These are phyloP conservation scores for Phaeosphaeria sp. DNA, from an alignment of 2,329 filamentous ascomycete genomes.

Conservation along the genomic window DNA sequence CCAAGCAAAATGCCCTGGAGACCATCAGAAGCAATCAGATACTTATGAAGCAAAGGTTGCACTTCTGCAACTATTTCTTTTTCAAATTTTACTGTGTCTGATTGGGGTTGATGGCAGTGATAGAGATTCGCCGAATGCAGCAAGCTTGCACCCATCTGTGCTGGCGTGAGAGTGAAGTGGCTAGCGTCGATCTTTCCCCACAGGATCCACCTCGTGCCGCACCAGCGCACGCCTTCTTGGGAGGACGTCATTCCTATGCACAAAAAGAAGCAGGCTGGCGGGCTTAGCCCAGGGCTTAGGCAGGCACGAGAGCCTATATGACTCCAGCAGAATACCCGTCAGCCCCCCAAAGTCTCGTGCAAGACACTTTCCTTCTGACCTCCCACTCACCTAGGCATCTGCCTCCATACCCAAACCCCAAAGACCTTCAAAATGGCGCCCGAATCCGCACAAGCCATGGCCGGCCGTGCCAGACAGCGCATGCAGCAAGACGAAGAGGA, in stretches of 20 bases:
- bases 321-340: slow-evolving; percentile 19
- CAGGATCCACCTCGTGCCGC: slow-evolving; percentile 9
- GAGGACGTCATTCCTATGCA: slow-evolving; percentile 18
- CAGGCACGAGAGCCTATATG: slow-evolving; percentile 21
- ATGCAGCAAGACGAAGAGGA: slow-evolving; percentile 44
- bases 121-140: neutral
- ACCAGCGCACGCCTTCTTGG: slow-evolving; percentile 7
- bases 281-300: slow-evolving; percentile 21
- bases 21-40: no score
- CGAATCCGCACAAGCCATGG: slow-evolving; percentile 32
- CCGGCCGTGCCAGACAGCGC: slow-evolving; percentile 37
- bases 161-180: slow-evolving; percentile 1
- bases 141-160: neutral
- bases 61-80: neutral
- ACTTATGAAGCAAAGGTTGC: neutral
- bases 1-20: neutral
- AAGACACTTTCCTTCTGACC: slow-evolving; percentile 44
- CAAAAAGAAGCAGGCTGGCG: neutral
- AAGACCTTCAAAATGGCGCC: slow-evolving; percentile 34
- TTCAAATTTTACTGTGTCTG: neutral
- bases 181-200: slow-evolving; percentile 12
- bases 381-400: slow-evolving; percentile 29
- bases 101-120: neutral
- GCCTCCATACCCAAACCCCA: slow-evolving; percentile 3
- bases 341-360: slow-evolving; percentile 37